phyloP scores from a whole-genome alignment of 2,329 filamentous ascomycete genomes.

The Paraphoma chrysanthemicola region DNA sequence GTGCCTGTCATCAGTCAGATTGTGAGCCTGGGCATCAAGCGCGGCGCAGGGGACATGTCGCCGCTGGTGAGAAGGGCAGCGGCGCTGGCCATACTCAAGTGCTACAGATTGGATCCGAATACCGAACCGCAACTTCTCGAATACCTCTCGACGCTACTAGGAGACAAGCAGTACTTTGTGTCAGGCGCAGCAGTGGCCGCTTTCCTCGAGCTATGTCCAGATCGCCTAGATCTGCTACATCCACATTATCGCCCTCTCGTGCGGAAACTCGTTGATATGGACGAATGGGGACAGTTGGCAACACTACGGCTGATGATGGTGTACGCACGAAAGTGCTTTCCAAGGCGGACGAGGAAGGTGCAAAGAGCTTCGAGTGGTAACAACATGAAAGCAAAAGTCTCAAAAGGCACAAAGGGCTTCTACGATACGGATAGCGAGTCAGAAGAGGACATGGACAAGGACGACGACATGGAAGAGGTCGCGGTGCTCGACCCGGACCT shows the following conservation, averaged over 20 bases:
- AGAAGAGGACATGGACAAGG: constrained; percentile 52
- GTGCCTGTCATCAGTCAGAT: constrained; percentile 98
- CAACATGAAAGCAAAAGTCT: constrained; percentile 42
- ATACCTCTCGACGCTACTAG: constrained; percentile 77
- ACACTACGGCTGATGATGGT: constrained; percentile 80
- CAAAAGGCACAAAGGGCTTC: constrained; percentile 69
- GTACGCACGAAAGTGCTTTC: constrained; percentile 89
- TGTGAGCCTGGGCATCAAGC: constrained; percentile 93
- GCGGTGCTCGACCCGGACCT: constrained; percentile 79
- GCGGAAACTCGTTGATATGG: constrained; percentile 96
- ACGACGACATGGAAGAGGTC: constrained; percentile 62
- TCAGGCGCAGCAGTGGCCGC: constrained; percentile 89
- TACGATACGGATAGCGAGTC: constrained; percentile 65
- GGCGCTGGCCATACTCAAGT: constrained; percentile 93
- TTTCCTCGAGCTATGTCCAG: constrained; percentile 88
- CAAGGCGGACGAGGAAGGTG: constrained; percentile 67
- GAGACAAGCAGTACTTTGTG: constrained; percentile 96
- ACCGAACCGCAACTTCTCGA: constrained; percentile 86
- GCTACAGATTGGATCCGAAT: constrained; percentile 86
- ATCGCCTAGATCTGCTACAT: constrained; percentile 87
- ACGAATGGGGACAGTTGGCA: constrained; percentile 95
- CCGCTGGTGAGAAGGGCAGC: constrained; percentile 91
- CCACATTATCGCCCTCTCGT: constrained; percentile 85
- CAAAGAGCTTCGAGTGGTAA: constrained; percentile 57
- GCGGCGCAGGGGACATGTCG: constrained; percentile 92